Conservation (phyloP, 225 moss, liverwort and hornwort species). For the Sphagnum tenellum region DNA sequence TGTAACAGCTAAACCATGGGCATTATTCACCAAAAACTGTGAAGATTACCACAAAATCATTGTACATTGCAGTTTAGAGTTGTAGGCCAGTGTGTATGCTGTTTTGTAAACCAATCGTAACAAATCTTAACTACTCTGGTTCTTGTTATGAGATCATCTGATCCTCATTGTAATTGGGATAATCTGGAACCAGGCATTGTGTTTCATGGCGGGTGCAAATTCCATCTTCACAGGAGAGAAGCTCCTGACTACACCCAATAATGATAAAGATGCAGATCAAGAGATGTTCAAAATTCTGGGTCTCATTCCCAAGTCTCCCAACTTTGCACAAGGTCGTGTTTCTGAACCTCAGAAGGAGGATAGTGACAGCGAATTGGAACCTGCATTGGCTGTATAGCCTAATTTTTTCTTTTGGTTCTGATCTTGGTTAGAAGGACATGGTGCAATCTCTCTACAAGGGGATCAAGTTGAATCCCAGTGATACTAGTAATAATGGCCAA, state of each 20-base stretch:
- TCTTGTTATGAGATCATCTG: not conserved
- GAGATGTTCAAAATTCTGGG: conserved; percentile 91
- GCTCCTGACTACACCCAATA: conserved; percentile 92
- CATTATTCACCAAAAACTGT: no score
- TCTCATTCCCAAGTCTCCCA: conserved; percentile 79
- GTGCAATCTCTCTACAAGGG: no score
- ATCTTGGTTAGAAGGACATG: no score
- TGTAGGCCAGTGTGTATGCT: not conserved
- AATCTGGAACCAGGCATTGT: conserved; percentile 35
- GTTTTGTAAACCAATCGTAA: not conserved
- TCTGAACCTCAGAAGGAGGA: conserved; percentile 11
- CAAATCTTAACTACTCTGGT: no score
- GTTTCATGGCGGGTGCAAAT: conserved; percentile 95
- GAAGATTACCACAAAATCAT: no score
- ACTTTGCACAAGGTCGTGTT: conserved; percentile 38
- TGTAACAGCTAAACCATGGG: no score
- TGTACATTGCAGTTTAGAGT: not conserved
- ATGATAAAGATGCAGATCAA: conserved; percentile 75
- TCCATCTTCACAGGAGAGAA: conserved; percentile 96
- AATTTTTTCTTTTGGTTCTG: no score
- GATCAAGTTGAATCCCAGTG: no score
- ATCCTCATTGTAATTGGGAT: not conserved
- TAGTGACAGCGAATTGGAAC: not conserved
- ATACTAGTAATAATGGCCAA: no score
- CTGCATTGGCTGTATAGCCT: not conserved